phyloP scores from a whole-genome alignment of 495 filamentous ascomycete genomes.

The Glutinoglossum americanum region DNA sequence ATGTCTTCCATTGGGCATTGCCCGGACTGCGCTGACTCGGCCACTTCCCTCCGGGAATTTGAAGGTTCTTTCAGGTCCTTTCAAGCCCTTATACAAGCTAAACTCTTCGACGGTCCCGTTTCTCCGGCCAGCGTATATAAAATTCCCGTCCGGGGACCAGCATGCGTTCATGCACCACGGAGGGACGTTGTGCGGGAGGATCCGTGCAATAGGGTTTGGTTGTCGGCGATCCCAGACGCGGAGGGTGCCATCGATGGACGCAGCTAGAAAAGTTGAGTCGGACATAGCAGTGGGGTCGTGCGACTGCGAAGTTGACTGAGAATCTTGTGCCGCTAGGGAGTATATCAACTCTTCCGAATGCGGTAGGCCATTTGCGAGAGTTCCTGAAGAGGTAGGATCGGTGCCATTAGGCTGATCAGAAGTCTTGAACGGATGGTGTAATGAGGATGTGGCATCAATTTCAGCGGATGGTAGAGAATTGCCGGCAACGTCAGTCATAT shows the following conservation, averaged over 20 bases:
- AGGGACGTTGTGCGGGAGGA: constrained; percentile 51
- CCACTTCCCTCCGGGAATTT: constrained; percentile 82
- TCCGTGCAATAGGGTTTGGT: constrained; percentile 53
- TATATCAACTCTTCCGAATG: constrained; percentile 25
- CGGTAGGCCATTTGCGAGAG: constrained; percentile 27
- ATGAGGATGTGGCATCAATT: not conserved
- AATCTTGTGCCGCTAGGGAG: constrained; percentile 8
- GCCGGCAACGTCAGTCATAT: constrained; percentile 14
- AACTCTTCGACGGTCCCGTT: constrained; percentile 95
- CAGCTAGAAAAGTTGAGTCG: constrained; percentile 63
- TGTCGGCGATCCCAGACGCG: constrained; percentile 80
- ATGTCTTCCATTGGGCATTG: constrained; percentile 88
- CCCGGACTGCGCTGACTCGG: constrained; percentile 60
- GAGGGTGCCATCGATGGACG: constrained; percentile 72
- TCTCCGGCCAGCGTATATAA: constrained; percentile 75
- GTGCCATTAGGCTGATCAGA: constrained; percentile 4
- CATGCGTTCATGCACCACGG: constrained; percentile 98
- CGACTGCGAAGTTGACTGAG: constrained; percentile 5
- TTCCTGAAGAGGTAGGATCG: not conserved
- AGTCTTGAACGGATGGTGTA: constrained; percentile 2
- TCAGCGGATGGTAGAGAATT: not conserved
- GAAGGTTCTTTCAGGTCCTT: constrained; percentile 55
- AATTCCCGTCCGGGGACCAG: constrained; percentile 92
- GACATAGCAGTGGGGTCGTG: constrained; percentile 15
- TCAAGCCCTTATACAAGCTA: constrained; percentile 62